Percentiles rank a stretch among this genome's conserved stretches.
These are phyloP conservation scores for Flaveria brownii DNA, from an alignment of 129 eudicot genomes.

Conservation along the genomic window DNA sequence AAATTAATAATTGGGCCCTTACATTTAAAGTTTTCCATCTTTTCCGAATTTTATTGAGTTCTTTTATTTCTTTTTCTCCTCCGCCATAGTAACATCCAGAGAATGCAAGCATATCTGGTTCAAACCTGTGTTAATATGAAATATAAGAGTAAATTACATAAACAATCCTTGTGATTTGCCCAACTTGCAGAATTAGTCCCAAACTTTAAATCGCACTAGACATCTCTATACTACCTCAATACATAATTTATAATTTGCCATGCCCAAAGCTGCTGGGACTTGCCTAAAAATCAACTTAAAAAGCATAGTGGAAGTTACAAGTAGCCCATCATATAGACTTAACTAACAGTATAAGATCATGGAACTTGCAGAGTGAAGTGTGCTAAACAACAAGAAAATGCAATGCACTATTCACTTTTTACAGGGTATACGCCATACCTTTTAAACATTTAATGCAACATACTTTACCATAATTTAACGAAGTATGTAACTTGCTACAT, in stretches of 20 bases:
- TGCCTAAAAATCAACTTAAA: background rate
- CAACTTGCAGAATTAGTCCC: background rate
- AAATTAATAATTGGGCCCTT: conserved; percentile 21
- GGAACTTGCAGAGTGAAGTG: background rate
- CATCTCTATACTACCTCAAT: background rate
- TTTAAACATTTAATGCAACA: background rate
- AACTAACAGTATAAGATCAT: background rate
- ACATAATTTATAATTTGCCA: background rate
- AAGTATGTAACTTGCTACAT: background rate
- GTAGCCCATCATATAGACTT: background rate
- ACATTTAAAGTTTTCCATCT: conserved; percentile 94
- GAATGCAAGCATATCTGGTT: conserved; percentile 97
- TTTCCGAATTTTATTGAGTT: conserved; percentile 65
- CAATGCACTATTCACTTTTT: background rate
- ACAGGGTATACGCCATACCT: background rate
- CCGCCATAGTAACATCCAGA: conserved; percentile 96
- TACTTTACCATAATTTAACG: background rate
- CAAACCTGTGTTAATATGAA: conserved; percentile 50
- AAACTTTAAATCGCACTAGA: background rate
- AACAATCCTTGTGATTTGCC: background rate
- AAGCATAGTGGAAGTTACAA: background rate
- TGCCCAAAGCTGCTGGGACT: background rate
- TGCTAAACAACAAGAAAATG: background rate
- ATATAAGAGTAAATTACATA: background rate
- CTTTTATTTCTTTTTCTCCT: conserved; percentile 79